A percentile compares a stretch with the other conserved stretches of the same genome.
Conservation (phyloP, 345 rosid genomes). For the Dovyalis caffra region DNA sequence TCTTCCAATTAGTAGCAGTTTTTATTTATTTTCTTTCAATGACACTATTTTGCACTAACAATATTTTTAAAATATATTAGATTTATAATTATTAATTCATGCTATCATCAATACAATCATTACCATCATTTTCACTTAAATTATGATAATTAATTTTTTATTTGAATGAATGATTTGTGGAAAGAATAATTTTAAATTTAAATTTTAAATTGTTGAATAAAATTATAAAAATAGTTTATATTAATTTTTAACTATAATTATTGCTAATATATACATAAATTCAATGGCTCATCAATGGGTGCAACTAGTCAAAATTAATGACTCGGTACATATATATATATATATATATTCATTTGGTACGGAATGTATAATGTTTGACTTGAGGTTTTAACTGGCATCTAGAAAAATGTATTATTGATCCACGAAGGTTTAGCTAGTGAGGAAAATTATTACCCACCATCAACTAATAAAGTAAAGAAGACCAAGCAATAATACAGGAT, state of each 20-base stretch:
- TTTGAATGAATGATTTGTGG: too few species aligned
- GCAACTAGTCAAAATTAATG: neutral
- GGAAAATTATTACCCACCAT: constrained; percentile 20
- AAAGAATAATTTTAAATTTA: too few species aligned
- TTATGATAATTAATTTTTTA: too few species aligned
- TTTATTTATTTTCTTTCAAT: constrained; percentile 4
- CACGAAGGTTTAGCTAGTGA: neutral
- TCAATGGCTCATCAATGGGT: constrained; percentile 16
- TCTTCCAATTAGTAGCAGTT: constrained; percentile 1
- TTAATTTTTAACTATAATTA: too few species aligned
- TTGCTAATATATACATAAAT: neutral
- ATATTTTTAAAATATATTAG: constrained; percentile 1
- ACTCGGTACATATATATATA: neutral
- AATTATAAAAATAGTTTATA: too few species aligned
- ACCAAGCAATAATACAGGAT: neutral
- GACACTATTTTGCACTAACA: constrained; percentile 30
- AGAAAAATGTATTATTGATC: neutral
- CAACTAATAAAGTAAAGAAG: constrained; percentile 20
- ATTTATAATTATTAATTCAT: constrained; percentile 3
- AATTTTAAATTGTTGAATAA: too few species aligned
- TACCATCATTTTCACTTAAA: constrained; percentile 34
- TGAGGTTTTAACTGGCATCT: neutral
- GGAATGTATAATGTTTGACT: neutral
- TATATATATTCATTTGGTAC: neutral
- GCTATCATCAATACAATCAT: constrained; percentile 43